Base-by-base conservation (phyloP, 345 rosid genomes). In the Aethionema arabicum region DNA sequence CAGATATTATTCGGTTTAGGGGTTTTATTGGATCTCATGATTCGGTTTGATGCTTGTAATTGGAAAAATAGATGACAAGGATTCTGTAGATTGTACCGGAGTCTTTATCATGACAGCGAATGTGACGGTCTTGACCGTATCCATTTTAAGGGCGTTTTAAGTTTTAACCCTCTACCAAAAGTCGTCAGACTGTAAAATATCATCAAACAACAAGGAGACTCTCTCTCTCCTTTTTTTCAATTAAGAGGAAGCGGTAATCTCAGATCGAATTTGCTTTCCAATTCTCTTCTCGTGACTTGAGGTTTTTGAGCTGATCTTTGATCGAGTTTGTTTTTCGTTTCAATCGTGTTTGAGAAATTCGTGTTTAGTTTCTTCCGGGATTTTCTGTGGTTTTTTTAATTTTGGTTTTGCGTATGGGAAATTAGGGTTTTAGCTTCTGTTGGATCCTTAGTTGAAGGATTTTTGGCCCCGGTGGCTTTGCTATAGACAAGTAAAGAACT, bases 401-500 rank as follows among this genome's bases (percentile, higher is more conserved):
- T 50, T 50, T 9, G 11, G 5, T 39, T 6, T 2, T 14, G 12
- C 50, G 21, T 32, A 50, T 57, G 69, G 57, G 14, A 63, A 56
- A 63, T 50, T 72, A 65, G 75, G 75, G 75, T 72, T 72, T 72
- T 51, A 72, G 75, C 57, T 54, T 32, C 13, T 4, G 4, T 38
- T 12, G 14, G 56, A 69, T 61, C 64, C 47, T 21, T 55, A 21
- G 6, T 48, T 48, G 27, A 31, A 21, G 21, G 54, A 55, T 40
- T 51, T 41, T 16, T 11, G 3, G 66, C 75, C 63, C 9, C 21
- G 35, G 74, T 76, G 80, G 82, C 59, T 57, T 66, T 61, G 11
- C 52, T 74, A 32, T 40, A 52, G 56, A 75, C 64, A 71, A 53
- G 61, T 70, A 48, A 72, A 75, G 88, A 80, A 72, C 97, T 93